phyloP scores from a whole-genome alignment of 768 basidiomycete species.

The Lactarius hengduanensis region DNA sequence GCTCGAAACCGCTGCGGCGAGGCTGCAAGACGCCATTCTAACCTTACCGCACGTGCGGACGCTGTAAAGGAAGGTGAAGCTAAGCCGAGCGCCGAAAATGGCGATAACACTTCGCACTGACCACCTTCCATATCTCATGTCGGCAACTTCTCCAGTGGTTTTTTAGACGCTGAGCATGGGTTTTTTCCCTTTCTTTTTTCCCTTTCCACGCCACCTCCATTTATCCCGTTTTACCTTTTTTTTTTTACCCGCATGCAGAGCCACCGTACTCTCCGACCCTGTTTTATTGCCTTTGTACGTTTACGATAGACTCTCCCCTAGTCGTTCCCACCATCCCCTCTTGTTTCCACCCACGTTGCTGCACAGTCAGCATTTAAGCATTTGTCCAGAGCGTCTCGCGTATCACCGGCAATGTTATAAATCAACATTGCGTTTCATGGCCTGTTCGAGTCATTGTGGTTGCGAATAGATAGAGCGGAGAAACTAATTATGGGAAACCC shows the following conservation, averaged over 20 bases:
- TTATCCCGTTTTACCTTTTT: not conserved
- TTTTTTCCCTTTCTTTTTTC: not conserved
- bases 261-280: not conserved
- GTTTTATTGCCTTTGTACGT: constrained; percentile 16
- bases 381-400: not conserved
- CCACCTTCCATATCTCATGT: not conserved
- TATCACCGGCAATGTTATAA: not conserved
- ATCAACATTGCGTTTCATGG: not conserved
- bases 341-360: not conserved
- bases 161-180: constrained; percentile 8
- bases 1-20: constrained; percentile 44
- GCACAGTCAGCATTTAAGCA: constrained; percentile 8
- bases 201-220: constrained; percentile 15
- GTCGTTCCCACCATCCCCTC: not conserved
- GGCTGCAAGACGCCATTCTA: constrained; percentile 36
- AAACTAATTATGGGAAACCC: not conserved
- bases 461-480: not conserved
- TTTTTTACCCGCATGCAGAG: constrained; percentile 6
- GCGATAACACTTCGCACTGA: constrained; percentile 26
- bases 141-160: not conserved
- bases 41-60: constrained; percentile 27
- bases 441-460: not conserved
- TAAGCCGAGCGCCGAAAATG: constrained; percentile 20
- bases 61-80: constrained; percentile 27
- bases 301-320: constrained; percentile 17